A percentile compares a stretch with the other conserved stretches of the same genome.
Evolutionary conservation across 257 asterid genomes (phyloP).

Genomic region (Thymus quinquecostatus): DNA sequence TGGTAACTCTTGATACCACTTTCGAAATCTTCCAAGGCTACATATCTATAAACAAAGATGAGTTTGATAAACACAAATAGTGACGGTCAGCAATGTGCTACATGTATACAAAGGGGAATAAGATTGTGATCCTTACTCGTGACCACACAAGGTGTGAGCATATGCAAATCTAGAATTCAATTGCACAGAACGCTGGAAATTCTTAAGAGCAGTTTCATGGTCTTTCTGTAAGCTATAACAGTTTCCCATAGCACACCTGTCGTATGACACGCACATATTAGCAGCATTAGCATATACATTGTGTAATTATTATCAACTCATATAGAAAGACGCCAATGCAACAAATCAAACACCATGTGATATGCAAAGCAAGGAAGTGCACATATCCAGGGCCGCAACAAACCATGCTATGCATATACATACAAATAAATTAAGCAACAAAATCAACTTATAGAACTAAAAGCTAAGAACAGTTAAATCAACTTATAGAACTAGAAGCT

Average conservation of each 20-base stretch:
- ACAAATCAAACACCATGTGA: background rate
- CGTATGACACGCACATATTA: constrained; percentile 34
- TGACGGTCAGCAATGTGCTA: constrained; percentile 11
- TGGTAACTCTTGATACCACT: constrained; percentile 85
- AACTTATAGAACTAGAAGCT: constrained; percentile 12
- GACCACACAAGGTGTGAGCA: constrained; percentile 93
- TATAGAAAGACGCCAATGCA: no score
- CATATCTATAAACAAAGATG: constrained; percentile 56
- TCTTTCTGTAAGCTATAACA: constrained; percentile 96
- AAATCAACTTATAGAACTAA: background rate
- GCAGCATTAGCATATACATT: background rate
- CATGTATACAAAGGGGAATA: constrained; percentile 19
- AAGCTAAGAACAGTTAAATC: constrained; percentile 19
- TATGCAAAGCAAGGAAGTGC: background rate
- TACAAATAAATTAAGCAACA: constrained; percentile 13
- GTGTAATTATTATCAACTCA: constrained; percentile 12
- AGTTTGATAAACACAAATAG: constrained; percentile 23
- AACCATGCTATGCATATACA: background rate
- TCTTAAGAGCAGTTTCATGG: constrained; percentile 91
- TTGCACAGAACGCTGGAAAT: constrained; percentile 95
- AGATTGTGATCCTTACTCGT: constrained; percentile 64
- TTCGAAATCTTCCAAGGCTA: constrained; percentile 91
- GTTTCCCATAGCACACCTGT: constrained; percentile 96
- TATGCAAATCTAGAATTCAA: constrained; percentile 85
- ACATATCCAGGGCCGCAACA: background rate